Conservation (phyloP, 2,329 filamentous ascomycete genomes). For the Neonectria faginata region DNA sequence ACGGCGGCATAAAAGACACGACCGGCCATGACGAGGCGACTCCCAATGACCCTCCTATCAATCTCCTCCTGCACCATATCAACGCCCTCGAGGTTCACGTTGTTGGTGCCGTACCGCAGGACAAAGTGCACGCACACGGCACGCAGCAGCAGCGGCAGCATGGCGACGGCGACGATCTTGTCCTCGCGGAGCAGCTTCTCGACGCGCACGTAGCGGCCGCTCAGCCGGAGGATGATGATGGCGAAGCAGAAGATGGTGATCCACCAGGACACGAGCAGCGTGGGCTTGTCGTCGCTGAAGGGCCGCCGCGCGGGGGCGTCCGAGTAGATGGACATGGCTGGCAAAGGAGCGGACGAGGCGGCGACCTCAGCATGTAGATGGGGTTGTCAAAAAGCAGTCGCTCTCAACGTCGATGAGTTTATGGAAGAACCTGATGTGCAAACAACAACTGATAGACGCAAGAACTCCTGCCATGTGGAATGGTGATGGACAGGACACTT, state of each 20-base stretch:
- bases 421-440: background rate
- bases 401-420: too few species aligned
- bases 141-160: conserved; percentile 81
- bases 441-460: background rate
- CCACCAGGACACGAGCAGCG: conserved; percentile 93
- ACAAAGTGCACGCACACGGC: conserved; percentile 88
- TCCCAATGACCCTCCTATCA: conserved; percentile 73
- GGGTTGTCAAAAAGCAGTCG: background rate
- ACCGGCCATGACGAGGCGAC: conserved; percentile 80
- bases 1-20: conserved; percentile 87
- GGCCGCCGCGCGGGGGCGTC: conserved; percentile 58
- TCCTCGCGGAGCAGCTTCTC: conserved; percentile 88
- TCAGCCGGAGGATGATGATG: conserved; percentile 81
- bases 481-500: conserved; percentile 9
- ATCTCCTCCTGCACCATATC: conserved; percentile 52
- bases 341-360: conserved; percentile 28
- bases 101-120: conserved; percentile 90
- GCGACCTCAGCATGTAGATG: conserved; percentile 26
- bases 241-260: conserved; percentile 81
- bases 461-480: conserved; percentile 6
- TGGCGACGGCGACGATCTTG: conserved; percentile 80
- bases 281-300: conserved; percentile 76
- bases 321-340: conserved; percentile 66
- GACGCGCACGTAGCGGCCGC: conserved; percentile 83
- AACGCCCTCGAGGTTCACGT: conserved; percentile 65